These are phyloP conservation scores for Botrytis porri DNA, from an alignment of 2,329 filamentous ascomycete species.

Conservation along the genomic window DNA sequence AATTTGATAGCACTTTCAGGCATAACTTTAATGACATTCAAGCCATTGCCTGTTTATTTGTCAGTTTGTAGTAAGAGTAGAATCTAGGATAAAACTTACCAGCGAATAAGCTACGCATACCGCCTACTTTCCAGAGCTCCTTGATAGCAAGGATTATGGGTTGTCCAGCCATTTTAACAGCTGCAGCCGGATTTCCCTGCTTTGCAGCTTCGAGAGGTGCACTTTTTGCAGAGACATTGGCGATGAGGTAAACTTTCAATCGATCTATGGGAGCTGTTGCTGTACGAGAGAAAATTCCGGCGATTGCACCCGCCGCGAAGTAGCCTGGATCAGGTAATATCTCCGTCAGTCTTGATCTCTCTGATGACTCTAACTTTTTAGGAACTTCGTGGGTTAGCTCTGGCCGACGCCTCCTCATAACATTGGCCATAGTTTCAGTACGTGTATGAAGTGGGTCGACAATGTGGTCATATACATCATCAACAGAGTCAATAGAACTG, in stretches of 20 bases:
- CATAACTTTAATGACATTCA: conserved; percentile 98
- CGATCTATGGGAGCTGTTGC: conserved; percentile 94
- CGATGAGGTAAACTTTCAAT: conserved; percentile 94
- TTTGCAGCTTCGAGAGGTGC: conserved; percentile 65
- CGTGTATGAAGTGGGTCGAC: conserved; percentile 4
- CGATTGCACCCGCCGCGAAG: conserved; percentile 91
- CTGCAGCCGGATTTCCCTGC: conserved; percentile 63
- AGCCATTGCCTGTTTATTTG: conserved; percentile 70
- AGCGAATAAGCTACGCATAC: conserved; percentile 85
- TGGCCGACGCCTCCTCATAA: conserved; percentile 15
- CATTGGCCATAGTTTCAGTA: conserved; percentile 11
- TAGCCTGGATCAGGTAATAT: conserved; percentile 81
- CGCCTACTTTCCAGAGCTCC: conserved; percentile 82
- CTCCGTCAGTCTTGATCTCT: conserved; percentile 35
- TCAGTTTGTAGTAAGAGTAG: conserved; percentile 1
- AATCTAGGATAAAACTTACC: conserved; percentile 52
- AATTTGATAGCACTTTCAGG: conserved; percentile 98
- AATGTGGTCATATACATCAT: conserved; percentile 18
- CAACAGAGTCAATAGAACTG: conserved; percentile 23
- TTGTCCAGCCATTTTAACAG: conserved; percentile 61
- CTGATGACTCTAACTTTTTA: conserved; percentile 22
- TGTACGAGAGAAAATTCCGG: conserved; percentile 91
- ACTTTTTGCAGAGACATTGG: conserved; percentile 67
- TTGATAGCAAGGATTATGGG: conserved; percentile 71
- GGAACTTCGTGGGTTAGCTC: conserved; percentile 22